Base-by-base conservation (phyloP, 2,329 filamentous ascomycete genomes). In the Aurifilum marmelostoma region DNA sequence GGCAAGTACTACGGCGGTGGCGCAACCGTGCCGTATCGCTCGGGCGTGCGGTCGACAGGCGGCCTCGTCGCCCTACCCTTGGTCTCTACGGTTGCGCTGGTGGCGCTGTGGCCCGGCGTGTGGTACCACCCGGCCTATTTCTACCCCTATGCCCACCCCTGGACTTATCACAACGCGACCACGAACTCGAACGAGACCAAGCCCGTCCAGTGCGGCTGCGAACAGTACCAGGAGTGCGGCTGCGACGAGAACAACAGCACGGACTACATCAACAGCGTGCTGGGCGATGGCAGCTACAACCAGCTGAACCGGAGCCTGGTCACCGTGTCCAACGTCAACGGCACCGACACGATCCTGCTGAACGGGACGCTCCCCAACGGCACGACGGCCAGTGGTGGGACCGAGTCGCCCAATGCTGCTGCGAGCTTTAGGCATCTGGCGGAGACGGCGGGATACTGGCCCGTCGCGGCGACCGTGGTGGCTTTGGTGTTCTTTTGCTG, bases 341-440 rank as follows among this genome's bases (percentile, higher is more conserved):
- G 88, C 63, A 90, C 85, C 1, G 80, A 80, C 71, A 90, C 87
- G 1, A 85, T 96, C 50, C 82, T 92, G 39, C 80, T 95, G 76
- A 93, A 94, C 76, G 92, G 92, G n/a, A 92, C 90, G 0, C 80
- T 95, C 3, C 87, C 89, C 39, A 91, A 91, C 73, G 88, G 87
- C 63, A 91, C 89, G 0, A 89, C 87, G 0, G 83, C 84, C 0
- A 70, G 81, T 3, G 83, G 82, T 16, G 84, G 82, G 34, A 79
- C 77, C 18, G 82, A 83, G 1, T 77, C 79, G 62, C 77, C 83
- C 9, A 77, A 72, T 27, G 80, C 79, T n/a, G 80, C 73, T 27
- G 72, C 71, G 2, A 75, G 78, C 39, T 71, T 82, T 71, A 73
- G 72, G 16, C 73, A 73, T 1, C 65, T 83, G 54, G 73, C 80